These are phyloP conservation scores for Anthoceros angustus DNA, from an alignment of 225 moss, liverwort and hornwort species.

Conservation along the genomic window DNA sequence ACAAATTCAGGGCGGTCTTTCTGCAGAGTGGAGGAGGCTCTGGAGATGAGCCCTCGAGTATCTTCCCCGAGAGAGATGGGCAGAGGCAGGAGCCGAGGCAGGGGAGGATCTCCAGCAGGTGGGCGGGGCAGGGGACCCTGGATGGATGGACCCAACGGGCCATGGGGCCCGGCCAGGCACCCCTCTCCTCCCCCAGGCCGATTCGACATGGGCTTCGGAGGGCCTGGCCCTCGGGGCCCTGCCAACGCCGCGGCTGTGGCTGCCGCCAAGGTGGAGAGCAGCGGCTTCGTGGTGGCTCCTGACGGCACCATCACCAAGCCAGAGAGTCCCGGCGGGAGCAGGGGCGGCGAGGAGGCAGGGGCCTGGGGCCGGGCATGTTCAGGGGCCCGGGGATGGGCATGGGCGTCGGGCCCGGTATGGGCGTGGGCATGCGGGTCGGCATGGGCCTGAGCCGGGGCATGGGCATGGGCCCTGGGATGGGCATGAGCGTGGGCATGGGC, in stretches of 20 bases:
- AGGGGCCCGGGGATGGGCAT: conserved; percentile 15
- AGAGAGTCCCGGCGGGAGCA: conserved; percentile 32
- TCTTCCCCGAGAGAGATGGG: conserved; percentile 54
- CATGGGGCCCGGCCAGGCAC: conserved; percentile 68
- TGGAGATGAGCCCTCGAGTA: conserved; percentile 52
- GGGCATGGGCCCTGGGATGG: conserved; percentile 46
- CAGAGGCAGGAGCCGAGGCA: conserved; percentile 47
- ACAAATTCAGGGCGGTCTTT: background rate
- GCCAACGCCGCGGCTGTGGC: conserved; percentile 88
- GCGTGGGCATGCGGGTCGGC: conserved; percentile 17
- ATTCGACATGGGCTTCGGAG: conserved; percentile 35
- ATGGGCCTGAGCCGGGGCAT: conserved; percentile 43
- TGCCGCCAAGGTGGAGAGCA: conserved; percentile 97
- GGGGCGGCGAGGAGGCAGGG: conserved; percentile 50
- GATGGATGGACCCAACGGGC: conserved; percentile 61
- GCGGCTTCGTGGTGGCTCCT: conserved; percentile 92
- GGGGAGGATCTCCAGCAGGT: conserved; percentile 40
- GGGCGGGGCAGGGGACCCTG: conserved; percentile 47
- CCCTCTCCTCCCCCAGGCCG: conserved; percentile 46
- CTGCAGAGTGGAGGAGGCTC: conserved; percentile 59
- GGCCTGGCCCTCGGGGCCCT: conserved; percentile 54
- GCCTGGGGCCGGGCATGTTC: conserved; percentile 39
- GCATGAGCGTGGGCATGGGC: conserved; percentile 28
- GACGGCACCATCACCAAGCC: conserved; percentile 95
- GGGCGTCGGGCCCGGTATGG: conserved; percentile 39